Base-by-base conservation (phyloP, 2,329 filamentous ascomycete genomes). In the Pestalotiopsis fici region DNA sequence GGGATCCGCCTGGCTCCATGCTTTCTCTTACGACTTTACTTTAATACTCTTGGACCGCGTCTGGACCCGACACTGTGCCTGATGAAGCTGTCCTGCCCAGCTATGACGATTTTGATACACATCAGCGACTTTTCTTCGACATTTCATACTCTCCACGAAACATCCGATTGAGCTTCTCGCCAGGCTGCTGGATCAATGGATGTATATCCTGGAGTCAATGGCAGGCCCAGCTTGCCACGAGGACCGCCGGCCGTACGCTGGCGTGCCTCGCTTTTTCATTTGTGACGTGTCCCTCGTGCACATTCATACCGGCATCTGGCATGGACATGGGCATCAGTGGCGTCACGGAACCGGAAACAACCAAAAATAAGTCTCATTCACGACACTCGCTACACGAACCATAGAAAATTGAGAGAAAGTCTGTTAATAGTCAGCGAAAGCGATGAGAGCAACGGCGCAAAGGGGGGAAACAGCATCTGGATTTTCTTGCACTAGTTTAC, bases 31-130 rank as follows among this genome's bases (percentile, higher is more conserved):
- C 59, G 47, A 55, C 59, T 55, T 37, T 60, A 35, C 64, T 73
- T 73, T 76, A 77, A 78, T 78, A 74, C 68, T 68, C 67, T 70
- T 69, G 68, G 67, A 66, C 65, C 59, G 59, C 57, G 54, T 61
- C 67, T 61, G 59, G 65, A 62, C 65, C 64, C 67, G 65, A 66
- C 65, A 66, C 66, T 57, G 28, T 37, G 54, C 47, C 43, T 57
- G 37, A 65, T 56, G 35, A 62, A 66, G 35, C 64, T 65, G 67
- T 59, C 60, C 64, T 18, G 47, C 43, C 47, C 64, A 66, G 61
- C 61, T 61, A 64, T 65, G 67, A 68, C 67, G 59, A 64, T 64
- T 64, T 57, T 64, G 13, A 43, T 39, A 31, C 25, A 50, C 31
- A 66, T 39, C 65, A 64, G 31, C 65, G 27, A 57, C 43, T 63